Evolutionary conservation across 176 grass and related monocot genomes (phyloP).

Genomic region (Carex scoparia): DNA sequence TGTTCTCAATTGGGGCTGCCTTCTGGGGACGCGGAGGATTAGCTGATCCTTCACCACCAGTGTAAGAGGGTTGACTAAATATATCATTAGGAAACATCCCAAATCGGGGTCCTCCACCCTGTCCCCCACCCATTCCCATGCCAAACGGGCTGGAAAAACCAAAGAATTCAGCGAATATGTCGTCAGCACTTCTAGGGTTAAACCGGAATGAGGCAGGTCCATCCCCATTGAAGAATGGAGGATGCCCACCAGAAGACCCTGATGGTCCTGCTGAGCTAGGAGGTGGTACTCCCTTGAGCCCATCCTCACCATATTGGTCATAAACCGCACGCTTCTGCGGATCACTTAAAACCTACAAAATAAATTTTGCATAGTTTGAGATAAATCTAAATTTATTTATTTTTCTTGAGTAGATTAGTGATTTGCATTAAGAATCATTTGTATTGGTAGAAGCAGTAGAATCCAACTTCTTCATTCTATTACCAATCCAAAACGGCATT

Average conservation of each 20-base stretch:
- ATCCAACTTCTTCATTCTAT: background rate
- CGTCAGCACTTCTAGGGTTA: conserved; percentile 58
- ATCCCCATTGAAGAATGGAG: conserved; percentile 32
- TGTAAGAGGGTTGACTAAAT: conserved; percentile 28
- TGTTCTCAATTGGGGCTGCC: conserved; percentile 49
- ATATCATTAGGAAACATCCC: conserved; percentile 56
- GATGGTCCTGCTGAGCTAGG: conserved; percentile 43
- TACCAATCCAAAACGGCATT: background rate
- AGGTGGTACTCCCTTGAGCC: conserved; percentile 60
- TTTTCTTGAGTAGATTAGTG: background rate
- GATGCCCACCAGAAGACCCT: conserved; percentile 22
- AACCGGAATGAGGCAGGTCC: conserved; percentile 41
- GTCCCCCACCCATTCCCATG: conserved; percentile 33
- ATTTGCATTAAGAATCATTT: background rate
- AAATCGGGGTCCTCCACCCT: conserved; percentile 33
- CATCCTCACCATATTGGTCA: conserved; percentile 74
- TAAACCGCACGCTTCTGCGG: conserved; percentile 64
- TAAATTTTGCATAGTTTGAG: background rate
- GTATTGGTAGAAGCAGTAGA: background rate
- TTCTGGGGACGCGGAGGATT: conserved; percentile 41
- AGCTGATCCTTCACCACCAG: conserved; percentile 40
- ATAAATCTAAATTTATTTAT: background rate
- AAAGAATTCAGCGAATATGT: conserved; percentile 84
- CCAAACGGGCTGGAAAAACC: conserved; percentile 53
- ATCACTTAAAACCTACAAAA: conserved; percentile 66